A percentile compares a stretch with the other conserved stretches of the same genome.
phyloP scores from a whole-genome alignment of 768 basidiomycete species.

The Saitozyma podzolica region DNA sequence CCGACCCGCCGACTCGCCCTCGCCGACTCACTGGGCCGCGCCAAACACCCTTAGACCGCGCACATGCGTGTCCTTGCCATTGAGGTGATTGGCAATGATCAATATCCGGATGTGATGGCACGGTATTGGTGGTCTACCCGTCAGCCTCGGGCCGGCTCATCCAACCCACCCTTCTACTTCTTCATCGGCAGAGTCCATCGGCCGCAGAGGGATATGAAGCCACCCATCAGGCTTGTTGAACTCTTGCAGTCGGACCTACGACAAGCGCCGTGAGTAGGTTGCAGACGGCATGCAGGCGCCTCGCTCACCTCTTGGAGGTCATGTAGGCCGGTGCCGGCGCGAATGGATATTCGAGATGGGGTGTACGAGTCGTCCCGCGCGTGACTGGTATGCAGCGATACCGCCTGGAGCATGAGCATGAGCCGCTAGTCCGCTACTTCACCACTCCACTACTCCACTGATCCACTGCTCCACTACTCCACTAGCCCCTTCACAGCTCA shows the following conservation, averaged over 20 bases:
- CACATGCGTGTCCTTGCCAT: slow-evolving; percentile 98
- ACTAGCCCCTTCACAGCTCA: no score
- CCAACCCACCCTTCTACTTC: slow-evolving; percentile 71
- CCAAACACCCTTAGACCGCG: slow-evolving; percentile 86
- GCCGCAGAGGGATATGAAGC: slow-evolving; percentile 59
- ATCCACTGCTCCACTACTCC: neutral
- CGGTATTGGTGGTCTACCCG: slow-evolving; percentile 72
- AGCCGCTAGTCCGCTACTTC: neutral
- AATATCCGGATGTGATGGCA: slow-evolving; percentile 89
- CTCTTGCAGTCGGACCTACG: slow-evolving; percentile 76
- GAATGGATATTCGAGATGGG: slow-evolving; percentile 82
- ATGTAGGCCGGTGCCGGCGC: slow-evolving; percentile 85
- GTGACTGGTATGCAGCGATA: slow-evolving; percentile 44
- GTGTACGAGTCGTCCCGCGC: slow-evolving; percentile 93
- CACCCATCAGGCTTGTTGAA: slow-evolving; percentile 92
- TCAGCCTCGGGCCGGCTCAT: neutral
- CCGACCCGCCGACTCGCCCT: neutral
- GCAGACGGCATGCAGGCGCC: slow-evolving; percentile 74
- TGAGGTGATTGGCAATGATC: slow-evolving; percentile 91
- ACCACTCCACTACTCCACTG: neutral
- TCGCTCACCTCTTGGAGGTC: slow-evolving; percentile 86
- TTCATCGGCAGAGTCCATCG: slow-evolving; percentile 57
- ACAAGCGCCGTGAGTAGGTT: slow-evolving; percentile 83
- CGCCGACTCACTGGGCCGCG: slow-evolving; percentile 52
- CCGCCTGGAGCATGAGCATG: slow-evolving; percentile 23